These are phyloP conservation scores for Pseudogymnoascus sp. DNA, from an alignment of 2,329 filamentous ascomycete species.

Conservation along the genomic window DNA sequence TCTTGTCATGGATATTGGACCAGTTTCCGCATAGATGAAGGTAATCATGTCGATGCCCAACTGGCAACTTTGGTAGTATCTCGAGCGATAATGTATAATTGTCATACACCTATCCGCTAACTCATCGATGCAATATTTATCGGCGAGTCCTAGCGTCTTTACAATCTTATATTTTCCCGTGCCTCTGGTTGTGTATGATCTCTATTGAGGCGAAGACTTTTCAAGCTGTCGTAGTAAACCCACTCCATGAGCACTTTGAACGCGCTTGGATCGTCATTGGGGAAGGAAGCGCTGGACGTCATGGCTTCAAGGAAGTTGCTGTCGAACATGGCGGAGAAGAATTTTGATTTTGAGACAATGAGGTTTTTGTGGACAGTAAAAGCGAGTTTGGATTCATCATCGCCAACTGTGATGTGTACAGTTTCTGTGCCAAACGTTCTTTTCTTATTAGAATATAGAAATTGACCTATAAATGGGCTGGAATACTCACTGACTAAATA, in stretches of 20 bases:
- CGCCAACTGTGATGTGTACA: not conserved
- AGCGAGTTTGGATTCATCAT: not conserved
- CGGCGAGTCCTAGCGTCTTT: not conserved
- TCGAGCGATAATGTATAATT: not conserved
- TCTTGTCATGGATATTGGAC: not conserved
- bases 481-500: not conserved
- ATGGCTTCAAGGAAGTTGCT: conserved; percentile 14
- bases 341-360: conserved; percentile 12
- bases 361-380: conserved; percentile 14
- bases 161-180: not conserved
- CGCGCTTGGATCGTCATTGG: conserved; percentile 13
- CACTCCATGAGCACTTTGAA: conserved; percentile 16
- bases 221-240: conserved; percentile 13
- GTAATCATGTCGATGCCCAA: not conserved
- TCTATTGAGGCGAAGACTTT: not conserved
- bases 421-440: not conserved
- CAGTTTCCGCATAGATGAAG: not conserved
- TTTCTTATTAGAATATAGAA: not conserved
- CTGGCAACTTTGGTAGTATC: not conserved
- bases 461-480: not conserved
- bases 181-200: not conserved
- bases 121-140: not conserved
- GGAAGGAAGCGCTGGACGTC: conserved; percentile 9
- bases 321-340: conserved; percentile 19
- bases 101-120: not conserved